phyloP scores from a whole-genome alignment of 345 rosid genomes.

The Eutrema japonicum region DNA sequence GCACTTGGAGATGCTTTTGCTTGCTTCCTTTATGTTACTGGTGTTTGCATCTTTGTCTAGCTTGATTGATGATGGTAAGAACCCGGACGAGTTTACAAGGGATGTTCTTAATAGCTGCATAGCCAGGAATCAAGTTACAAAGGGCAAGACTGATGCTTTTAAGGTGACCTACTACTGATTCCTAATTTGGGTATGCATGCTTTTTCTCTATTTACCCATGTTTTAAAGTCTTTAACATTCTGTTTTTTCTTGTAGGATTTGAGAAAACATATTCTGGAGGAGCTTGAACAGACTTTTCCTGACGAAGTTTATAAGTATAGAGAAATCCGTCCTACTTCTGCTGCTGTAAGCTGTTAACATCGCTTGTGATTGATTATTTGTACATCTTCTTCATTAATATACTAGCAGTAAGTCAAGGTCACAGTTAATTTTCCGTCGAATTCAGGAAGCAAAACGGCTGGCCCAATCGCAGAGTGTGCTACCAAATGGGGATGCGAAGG shows the following conservation, averaged over 20 bases:
- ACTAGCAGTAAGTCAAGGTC: too few species aligned
- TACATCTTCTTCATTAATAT: too few species aligned
- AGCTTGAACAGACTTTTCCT: constrained; percentile 88
- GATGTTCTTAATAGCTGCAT: constrained; percentile 86
- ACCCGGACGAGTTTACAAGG: constrained; percentile 92
- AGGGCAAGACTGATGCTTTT: constrained; percentile 89
- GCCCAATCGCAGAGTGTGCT: too few species aligned
- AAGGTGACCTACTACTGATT: constrained; percentile 59
- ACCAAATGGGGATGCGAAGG: too few species aligned
- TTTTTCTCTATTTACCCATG: neutral
- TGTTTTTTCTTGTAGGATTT: constrained; percentile 49
- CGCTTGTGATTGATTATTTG: neutral
- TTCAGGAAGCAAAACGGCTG: too few species aligned
- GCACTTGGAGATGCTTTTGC: constrained; percentile 21
- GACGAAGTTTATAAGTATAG: constrained; percentile 87
- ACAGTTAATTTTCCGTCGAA: too few species aligned
- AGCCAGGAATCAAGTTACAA: constrained; percentile 90
- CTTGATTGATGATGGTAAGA: constrained; percentile 94
- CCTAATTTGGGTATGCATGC: neutral
- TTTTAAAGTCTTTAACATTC: neutral
- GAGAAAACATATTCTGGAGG: constrained; percentile 81
- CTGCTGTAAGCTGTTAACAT: constrained; percentile 68
- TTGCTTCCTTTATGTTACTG: constrained; percentile 30
- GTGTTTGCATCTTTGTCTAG: constrained; percentile 41
- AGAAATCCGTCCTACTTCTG: constrained; percentile 84